phyloP scores from a whole-genome alignment of 352 stramenopile genomes.

The Blastocystis sp. region DNA sequence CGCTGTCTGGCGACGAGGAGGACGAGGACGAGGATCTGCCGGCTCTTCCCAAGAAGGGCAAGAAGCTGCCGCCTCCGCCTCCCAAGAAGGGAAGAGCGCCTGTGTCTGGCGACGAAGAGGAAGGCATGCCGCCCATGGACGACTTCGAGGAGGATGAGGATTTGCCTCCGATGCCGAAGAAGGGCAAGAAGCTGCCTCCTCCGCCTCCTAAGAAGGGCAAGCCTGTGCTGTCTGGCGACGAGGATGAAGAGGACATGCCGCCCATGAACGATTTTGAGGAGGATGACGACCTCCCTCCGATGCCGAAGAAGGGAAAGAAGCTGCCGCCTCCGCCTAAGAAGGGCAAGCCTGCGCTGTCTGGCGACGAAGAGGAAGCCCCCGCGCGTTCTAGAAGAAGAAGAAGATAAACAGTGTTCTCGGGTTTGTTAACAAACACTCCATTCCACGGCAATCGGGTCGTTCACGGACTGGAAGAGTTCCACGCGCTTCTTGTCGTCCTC shows the following conservation, averaged over 20 bases:
- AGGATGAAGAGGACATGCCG: background rate
- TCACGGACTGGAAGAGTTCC: conserved; percentile 4
- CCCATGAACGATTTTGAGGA: conserved; percentile 41
- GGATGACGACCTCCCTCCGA: conserved; percentile 48
- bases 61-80: conserved; percentile 30
- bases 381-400: conserved; percentile 47
- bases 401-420: conserved; percentile 25
- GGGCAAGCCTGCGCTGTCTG: conserved; percentile 15
- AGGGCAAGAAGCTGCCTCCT: conserved; percentile 54
- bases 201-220: conserved; percentile 24
- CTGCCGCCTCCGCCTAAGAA: background rate
- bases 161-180: conserved; percentile 6
- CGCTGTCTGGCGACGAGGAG: conserved; percentile 1
- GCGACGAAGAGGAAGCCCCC: background rate
- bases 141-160: background rate
- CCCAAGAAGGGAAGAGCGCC: background rate
- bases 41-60: conserved; percentile 37
- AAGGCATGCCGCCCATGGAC: background rate
- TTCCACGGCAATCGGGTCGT: background rate
- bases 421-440: conserved; percentile 16
- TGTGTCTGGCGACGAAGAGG: background rate
- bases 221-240: background rate
- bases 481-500: conserved; percentile 39
- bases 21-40: conserved; percentile 54
- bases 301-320: conserved; percentile 22